Evolutionary conservation across 2,329 filamentous ascomycete genomes (phyloP), one percentile per base, ranked within the genome.

Genomic region (Didymella exigua): DNA sequence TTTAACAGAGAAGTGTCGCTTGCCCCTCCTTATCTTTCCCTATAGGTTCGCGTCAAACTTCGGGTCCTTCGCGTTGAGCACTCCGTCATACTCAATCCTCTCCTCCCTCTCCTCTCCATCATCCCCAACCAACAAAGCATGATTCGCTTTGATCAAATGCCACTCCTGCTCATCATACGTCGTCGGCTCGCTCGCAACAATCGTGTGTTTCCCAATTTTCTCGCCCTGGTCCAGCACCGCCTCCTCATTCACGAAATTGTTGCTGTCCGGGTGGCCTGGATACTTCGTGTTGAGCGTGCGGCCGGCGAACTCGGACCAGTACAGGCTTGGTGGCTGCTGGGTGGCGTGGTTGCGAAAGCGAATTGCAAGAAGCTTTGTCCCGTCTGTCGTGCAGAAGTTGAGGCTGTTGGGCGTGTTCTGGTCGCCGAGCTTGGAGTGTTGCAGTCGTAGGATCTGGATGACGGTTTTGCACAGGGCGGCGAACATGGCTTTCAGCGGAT

Each of bases 321-420:
- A 84, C 5, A 84, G 63, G 9, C 72, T 77, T 0, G 82, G 82
- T 2, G 82, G 82, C 58, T 83, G 78, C 56, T 84, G 76, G 0
- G 76, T 77, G 1, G 67, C 71, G 59, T 83, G 80, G 59, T 84
- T 84, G 4, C 82, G 76, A 66, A 82, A 83, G 10, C 82, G 78
- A 41, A 78, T 79, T 2, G 82, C 80, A 10, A 84, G 71, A 21
- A 84, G 69, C 43, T 77, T 77, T 0, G 65, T 61, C 19, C 82
- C 82, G 54, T 84, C 81, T 0, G 82, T 83, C 5, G 77, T 75
- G 59, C 78, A 80, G 54, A 84, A 76, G 51, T 84, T 84, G 24
- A 84, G 73, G 31, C 77, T 79, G 55, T 81, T 83, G 1, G 81
- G 79, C 4, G 71, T 70, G 5, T 69, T 67, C 14, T 73, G 68